Base-by-base conservation (phyloP, 2,329 filamentous ascomycete genomes). In the Aspergillus eucalypticola region DNA sequence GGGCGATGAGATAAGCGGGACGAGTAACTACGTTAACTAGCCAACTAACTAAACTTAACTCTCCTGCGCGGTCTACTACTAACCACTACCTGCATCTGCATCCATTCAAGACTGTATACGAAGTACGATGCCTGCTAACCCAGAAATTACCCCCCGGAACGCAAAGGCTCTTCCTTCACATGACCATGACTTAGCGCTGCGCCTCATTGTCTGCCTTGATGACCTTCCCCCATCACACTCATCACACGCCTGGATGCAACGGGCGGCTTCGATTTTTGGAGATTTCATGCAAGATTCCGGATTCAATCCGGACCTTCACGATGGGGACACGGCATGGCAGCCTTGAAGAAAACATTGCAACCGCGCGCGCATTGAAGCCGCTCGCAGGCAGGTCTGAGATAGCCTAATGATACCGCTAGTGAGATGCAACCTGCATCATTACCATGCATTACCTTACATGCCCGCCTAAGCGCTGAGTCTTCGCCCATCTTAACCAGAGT, bases 381-480 rank as follows among this genome's bases (percentile, higher is more conserved):
- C 29, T 17, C 29, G 27, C 35, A 27, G 5, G 11, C 10, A 25
- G 39, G 53, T 55, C 53, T 55, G 41, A 8, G 53, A 55, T 55
- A 42, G n/a, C 53, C 39, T 41, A 17, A 55, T 46, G 19, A 21
- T 44, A 55, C 27, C 39, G 53, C 53, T 42, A 42, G 25, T 35
- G 39, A 29, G 25, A 44, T 55, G 53, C 39, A 55, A 55, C 53
- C 39, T 35, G 42, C 46, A 44, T 25, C 53, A 46, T 25, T 49
- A 56, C 54, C 54, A 48, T 46, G 42, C 46, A 46, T 53, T 53
- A 41, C 50, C 50, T 53, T 21, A 41, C 32, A 21, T 25, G 50
- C 17, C 39, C 46, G 50, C 51, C 39, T 58, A 58, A 54, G 56
- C 56, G 56, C 56, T 27, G 53, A 55, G 17, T 42, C 49, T 19